These are phyloP conservation scores for Beauveria caledonica DNA, from an alignment of 2,329 filamentous ascomycete species.

Conservation along the genomic window DNA sequence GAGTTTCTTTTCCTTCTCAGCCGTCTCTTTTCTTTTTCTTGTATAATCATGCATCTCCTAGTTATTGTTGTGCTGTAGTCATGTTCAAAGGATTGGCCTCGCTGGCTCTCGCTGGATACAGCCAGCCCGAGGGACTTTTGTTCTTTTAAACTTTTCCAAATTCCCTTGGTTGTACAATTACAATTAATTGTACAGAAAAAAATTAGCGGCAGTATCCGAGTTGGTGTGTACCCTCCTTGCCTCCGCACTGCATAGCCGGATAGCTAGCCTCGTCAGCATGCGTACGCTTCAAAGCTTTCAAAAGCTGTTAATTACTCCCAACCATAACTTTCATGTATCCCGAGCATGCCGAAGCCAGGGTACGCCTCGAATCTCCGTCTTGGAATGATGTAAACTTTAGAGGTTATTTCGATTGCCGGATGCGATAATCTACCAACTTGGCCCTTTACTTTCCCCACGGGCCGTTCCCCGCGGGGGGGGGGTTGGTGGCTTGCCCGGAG, in stretches of 20 bases:
- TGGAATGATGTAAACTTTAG: too few relatives aligned
- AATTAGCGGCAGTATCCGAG: not conserved
- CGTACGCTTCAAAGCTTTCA: not conserved
- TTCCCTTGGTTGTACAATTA: not conserved
- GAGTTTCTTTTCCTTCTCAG: too few relatives aligned
- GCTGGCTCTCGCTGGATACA: not conserved
- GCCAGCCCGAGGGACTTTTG: not conserved
- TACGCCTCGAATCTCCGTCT: too few relatives aligned
- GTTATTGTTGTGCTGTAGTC: too few relatives aligned
- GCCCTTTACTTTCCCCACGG: not conserved
- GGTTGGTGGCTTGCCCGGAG: conserved; percentile 5
- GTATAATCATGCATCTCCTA: too few relatives aligned
- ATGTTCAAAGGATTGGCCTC: not conserved
- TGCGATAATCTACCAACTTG: not conserved
- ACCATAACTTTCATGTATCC: not conserved
- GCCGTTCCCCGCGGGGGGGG: not conserved
- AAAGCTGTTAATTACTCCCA: not conserved
- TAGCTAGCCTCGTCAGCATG: not conserved
- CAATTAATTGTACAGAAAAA: not conserved
- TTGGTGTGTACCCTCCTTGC: not conserved
- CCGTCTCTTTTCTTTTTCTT: too few relatives aligned
- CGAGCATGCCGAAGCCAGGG: not conserved
- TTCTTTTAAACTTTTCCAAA: not conserved
- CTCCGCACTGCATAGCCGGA: not conserved
- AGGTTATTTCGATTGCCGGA: too few relatives aligned